Base-by-base conservation (phyloP, 176 grass and related monocot genomes). In the Triticum timopheevii region DNA sequence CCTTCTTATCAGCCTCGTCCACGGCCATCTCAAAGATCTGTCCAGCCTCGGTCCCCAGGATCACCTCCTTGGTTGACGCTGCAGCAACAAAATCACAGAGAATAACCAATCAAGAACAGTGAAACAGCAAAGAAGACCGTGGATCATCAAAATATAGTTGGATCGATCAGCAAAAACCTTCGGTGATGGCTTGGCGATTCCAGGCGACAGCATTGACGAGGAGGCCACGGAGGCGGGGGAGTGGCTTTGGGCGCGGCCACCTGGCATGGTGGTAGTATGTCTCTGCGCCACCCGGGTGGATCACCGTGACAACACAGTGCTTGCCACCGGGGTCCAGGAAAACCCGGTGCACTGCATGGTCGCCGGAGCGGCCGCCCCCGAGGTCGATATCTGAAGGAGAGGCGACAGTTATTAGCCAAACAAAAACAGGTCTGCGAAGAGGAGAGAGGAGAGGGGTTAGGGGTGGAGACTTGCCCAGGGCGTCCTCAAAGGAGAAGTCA, bases 1-100 rank as follows among this genome's bases (percentile, higher is more conserved):
- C 96, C 92, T 69, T 96, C 90, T 98, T 98, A 66, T 98, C 96
- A 2, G 82, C 82, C 87, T 98, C 96, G 4, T 98, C 97, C 20
- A 94, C 90, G 5, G 85, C 92, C 84, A 94, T 91, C 94, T 98
- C 97, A 8, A 91, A 96, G 20, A 98, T 76, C 71, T 96, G 90
- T 13, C 94, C 97, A 1, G 68, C 90, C 82, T 96, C 90, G 0
- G 92, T 98, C 49, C 93, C 97, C 72, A 98, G 85, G 87, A 98
- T 94, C 40, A 98, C 85, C 83, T 98, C 97, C 90, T 96, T 98
- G 19, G 97, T 98, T 38, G 97, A 98, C 2, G 88, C 95, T 98
- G 74, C 80, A 83, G 36, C 62, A 78, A 28, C 61, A 67, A 80
- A 68, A 84, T 75, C 49, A 33, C 24, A 47, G n/a, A 25, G 3